phyloP scores from a whole-genome alignment of 2,329 filamentous ascomycete genomes.

The Ophiostoma quercus region DNA sequence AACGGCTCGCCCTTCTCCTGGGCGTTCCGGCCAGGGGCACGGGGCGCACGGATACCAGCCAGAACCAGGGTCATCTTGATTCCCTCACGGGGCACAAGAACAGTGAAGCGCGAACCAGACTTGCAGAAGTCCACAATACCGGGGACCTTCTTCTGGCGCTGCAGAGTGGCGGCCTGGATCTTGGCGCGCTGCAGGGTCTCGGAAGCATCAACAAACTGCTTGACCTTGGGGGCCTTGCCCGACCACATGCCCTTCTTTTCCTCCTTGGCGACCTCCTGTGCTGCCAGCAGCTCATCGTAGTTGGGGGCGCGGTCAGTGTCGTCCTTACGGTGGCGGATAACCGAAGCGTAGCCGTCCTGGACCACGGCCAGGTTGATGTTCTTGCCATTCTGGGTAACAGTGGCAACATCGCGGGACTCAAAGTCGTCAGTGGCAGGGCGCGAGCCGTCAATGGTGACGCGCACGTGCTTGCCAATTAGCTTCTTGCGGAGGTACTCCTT shows the following conservation, averaged over 20 bases:
- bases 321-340: slow-evolving; percentile 91
- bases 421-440: slow-evolving; percentile 86
- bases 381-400: slow-evolving; percentile 74
- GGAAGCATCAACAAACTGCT: slow-evolving; percentile 82
- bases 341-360: slow-evolving; percentile 88
- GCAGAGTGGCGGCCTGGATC: slow-evolving; percentile 80
- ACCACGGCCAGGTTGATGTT: slow-evolving; percentile 81
- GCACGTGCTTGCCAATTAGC: slow-evolving; percentile 92
- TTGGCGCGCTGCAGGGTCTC: slow-evolving; percentile 93
- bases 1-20: slow-evolving; percentile 86
- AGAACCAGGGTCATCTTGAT: slow-evolving; percentile 93
- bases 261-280: slow-evolving; percentile 76
- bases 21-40: slow-evolving; percentile 69
- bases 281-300: slow-evolving; percentile 81
- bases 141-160: slow-evolving; percentile 86
- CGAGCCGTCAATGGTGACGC: slow-evolving; percentile 81
- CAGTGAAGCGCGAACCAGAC: slow-evolving; percentile 88
- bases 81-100: slow-evolving; percentile 86
- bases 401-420: slow-evolving; percentile 91
- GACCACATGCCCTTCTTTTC: slow-evolving; percentile 95
- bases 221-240: slow-evolving; percentile 72
- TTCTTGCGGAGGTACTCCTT: slow-evolving; percentile 95
- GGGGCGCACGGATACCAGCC: slow-evolving; percentile 83
- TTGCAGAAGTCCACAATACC: slow-evolving; percentile 97
- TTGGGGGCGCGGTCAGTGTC: slow-evolving; percentile 90